Base-by-base conservation (phyloP, 352 stramenopile species). In the Globisporangium mamillatum region DNA sequence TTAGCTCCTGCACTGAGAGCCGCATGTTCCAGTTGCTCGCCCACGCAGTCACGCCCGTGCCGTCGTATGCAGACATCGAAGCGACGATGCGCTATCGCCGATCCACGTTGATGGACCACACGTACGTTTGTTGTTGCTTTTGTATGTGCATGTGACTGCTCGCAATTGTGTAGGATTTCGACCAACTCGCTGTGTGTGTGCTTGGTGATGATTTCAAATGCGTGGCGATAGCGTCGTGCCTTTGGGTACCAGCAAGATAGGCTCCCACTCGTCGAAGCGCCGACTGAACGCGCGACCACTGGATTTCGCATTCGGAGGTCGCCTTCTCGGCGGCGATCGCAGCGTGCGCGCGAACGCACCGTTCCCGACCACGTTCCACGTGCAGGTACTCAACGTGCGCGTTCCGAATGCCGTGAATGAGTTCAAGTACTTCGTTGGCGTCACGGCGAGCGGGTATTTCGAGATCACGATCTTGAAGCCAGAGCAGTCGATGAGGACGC, bases 11-110 rank as follows among this genome's bases (percentile, higher is more conserved):
- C 60, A 76, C 72, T 0, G 77, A 90, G 64, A 90, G 77, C 59
- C 82, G 86, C 56, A 84, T 90, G 69, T 92, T 76, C 66, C 86
- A 93, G 69, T 68, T 93, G 62, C 76, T 93, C 65, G 74, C 86
- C 1, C 86, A 93, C 54, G 84, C 84, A 5, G 69, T 90, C 22
- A 81, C 76, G 6, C 81, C 78, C 2, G 82, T 94, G 25, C 86
- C 86, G 29, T 86, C 82, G 14, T 81, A 81, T 64, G 82, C 80
- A 3, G 83, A 93, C 69, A 70, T 91, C 3, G 60, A 66, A 25
- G 67, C 78, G 16, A 93, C 82, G 16, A 74, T 77, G 66, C 78
- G 73, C 10, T 74, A 73, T 12, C 65, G 72, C 4, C 70, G 74
- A 48, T 81, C 79, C 60, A 81, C 75, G 10, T 72, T 78, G 64